These are phyloP conservation scores for Debaryomyces prosopidis DNA, from an alignment of 805 yeast species.

Conservation along the genomic window DNA sequence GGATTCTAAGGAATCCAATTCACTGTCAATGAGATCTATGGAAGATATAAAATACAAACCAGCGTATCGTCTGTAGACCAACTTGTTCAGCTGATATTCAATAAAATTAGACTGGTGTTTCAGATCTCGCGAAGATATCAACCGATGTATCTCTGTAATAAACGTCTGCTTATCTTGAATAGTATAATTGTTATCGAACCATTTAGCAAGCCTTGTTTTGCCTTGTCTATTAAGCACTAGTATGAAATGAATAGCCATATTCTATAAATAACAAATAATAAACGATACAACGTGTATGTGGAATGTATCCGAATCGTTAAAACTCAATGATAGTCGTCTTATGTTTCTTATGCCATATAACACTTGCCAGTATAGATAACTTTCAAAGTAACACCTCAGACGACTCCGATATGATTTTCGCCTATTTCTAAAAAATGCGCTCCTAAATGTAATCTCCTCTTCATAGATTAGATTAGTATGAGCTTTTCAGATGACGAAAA, in stretches of 20 bases:
- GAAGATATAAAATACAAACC: constrained; percentile 88
- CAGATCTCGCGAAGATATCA: constrained; percentile 81
- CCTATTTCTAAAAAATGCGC: too few relatives aligned
- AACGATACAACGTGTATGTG: too few relatives aligned
- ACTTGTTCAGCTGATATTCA: constrained; percentile 55
- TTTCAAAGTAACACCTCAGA: too few relatives aligned
- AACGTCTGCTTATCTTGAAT: constrained; percentile 32
- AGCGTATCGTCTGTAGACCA: constrained; percentile 88
- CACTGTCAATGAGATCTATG: constrained; percentile 78
- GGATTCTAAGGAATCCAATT: constrained; percentile 76
- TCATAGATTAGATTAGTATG: background rate
- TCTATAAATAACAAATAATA: background rate
- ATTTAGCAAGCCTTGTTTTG: constrained; percentile 80
- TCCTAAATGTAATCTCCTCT: too few relatives aligned
- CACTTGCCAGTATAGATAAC: too few relatives aligned
- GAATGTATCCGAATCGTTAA: too few relatives aligned
- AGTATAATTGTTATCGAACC: constrained; percentile 50
- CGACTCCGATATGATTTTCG: too few relatives aligned
- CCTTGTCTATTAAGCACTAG: constrained; percentile 91
- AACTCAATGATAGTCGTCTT: too few relatives aligned
- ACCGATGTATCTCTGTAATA: constrained; percentile 69
- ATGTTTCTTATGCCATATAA: too few relatives aligned
- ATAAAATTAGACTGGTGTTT: constrained; percentile 81
- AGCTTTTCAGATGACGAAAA: constrained; percentile 12
- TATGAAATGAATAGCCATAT: constrained; percentile 78